A percentile compares a stretch with the other conserved stretches of the same genome.
Evolutionary conservation across 2,329 filamentous ascomycete species (phyloP).

Genomic region (Calonectria multiphialidica): DNA sequence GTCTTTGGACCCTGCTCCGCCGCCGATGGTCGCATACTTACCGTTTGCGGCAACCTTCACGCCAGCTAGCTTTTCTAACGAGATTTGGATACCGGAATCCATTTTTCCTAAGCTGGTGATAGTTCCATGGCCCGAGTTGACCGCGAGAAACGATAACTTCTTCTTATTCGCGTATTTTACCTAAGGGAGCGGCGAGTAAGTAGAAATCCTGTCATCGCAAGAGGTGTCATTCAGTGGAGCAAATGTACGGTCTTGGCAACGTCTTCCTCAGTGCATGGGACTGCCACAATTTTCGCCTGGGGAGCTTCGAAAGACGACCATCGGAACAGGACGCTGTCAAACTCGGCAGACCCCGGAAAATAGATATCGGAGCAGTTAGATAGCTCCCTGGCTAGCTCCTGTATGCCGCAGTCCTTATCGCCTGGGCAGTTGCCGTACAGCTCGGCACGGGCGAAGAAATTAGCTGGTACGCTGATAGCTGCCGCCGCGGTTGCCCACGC

Average conservation of each 20-base stretch:
- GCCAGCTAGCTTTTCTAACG: slow-evolving; percentile 56
- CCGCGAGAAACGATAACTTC: slow-evolving; percentile 63
- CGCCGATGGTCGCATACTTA: slow-evolving; percentile 59
- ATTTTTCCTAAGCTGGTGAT: slow-evolving; percentile 62
- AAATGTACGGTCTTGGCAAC: slow-evolving; percentile 59
- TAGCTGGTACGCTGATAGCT: not conserved
- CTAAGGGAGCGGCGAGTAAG: slow-evolving; percentile 21
- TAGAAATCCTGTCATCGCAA: not conserved
- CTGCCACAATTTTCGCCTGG: slow-evolving; percentile 58
- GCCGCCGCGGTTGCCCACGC: not conserved
- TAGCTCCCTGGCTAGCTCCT: slow-evolving; percentile 39
- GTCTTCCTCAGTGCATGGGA: slow-evolving; percentile 60
- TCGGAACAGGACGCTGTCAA: slow-evolving; percentile 51
- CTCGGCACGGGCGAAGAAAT: slow-evolving; percentile 27
- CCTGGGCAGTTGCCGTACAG: slow-evolving; percentile 28
- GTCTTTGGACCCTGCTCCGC: slow-evolving; percentile 59
- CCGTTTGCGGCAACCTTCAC: slow-evolving; percentile 57
- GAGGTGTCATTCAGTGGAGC: not conserved
- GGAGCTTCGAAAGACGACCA: slow-evolving; percentile 62
- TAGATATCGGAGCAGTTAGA: slow-evolving; percentile 57
- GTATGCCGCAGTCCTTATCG: slow-evolving; percentile 25
- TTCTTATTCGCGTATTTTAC: slow-evolving; percentile 59
- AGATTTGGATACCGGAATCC: slow-evolving; percentile 63
- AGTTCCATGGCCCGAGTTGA: slow-evolving; percentile 64
- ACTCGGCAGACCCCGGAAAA: slow-evolving; percentile 55